These are phyloP conservation scores for Pulveroboletus sp. DNA, from an alignment of 768 basidiomycete species.

Conservation along the genomic window DNA sequence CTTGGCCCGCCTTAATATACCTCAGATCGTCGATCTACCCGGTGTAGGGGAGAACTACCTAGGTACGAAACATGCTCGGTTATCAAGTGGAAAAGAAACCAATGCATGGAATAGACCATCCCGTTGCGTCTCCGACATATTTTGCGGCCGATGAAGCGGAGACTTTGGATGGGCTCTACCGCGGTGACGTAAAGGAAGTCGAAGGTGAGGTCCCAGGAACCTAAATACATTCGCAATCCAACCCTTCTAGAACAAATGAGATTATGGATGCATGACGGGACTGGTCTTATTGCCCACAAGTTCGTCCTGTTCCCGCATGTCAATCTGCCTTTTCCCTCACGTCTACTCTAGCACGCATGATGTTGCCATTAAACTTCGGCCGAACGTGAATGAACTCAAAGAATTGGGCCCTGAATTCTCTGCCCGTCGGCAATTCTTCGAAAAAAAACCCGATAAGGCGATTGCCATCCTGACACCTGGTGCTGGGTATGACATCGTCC, in stretches of 20 bases:
- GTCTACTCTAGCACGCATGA: constrained; percentile 43
- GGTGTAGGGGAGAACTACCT: constrained; percentile 70
- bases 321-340: neutral
- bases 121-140: constrained; percentile 30
- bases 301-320: constrained; percentile 22
- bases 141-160: constrained; percentile 42
- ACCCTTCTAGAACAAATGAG: constrained; percentile 27
- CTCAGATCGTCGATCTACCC: constrained; percentile 57
- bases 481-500: constrained; percentile 34
- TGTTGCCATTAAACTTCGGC: constrained; percentile 55
- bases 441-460: constrained; percentile 51
- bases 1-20: constrained; percentile 46
- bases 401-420: constrained; percentile 47
- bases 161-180: constrained; percentile 47
- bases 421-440: constrained; percentile 50
- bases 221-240: constrained; percentile 12
- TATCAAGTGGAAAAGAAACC: neutral
- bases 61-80: constrained; percentile 31
- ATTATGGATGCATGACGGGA: constrained; percentile 37
- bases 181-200: constrained; percentile 35
- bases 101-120: constrained; percentile 26
- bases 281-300: constrained; percentile 56
- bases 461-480: constrained; percentile 42
- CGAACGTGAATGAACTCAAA: constrained; percentile 45
- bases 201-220: constrained; percentile 33